These are phyloP conservation scores for Penicillium riverlandense DNA, from an alignment of 495 filamentous ascomycete species.

Conservation along the genomic window DNA sequence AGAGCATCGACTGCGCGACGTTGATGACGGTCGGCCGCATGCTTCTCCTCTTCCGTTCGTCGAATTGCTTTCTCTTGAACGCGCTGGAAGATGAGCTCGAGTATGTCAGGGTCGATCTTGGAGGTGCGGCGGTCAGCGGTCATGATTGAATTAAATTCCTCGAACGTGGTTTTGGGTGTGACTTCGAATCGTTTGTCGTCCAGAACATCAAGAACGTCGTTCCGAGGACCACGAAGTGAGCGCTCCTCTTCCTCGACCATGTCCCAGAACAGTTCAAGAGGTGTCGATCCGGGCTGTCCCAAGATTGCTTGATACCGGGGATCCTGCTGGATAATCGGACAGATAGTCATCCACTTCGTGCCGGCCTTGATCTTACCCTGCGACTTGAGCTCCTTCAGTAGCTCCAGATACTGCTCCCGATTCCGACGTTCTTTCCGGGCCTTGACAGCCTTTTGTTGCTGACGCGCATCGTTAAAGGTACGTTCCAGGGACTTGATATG, in stretches of 20 bases:
- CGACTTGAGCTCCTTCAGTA: slow-evolving; percentile 66
- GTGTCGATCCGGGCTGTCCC: slow-evolving; percentile 79
- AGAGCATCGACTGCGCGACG: slow-evolving; percentile 79
- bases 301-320: slow-evolving; percentile 78
- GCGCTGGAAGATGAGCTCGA: slow-evolving; percentile 74
- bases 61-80: slow-evolving; percentile 72
- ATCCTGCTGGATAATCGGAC: slow-evolving; percentile 72
- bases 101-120: slow-evolving; percentile 68
- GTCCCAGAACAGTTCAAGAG: slow-evolving; percentile 97
- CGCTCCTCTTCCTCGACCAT: slow-evolving; percentile 89
- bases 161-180: slow-evolving; percentile 73
- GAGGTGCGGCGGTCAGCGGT: slow-evolving; percentile 77
- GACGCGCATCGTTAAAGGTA: slow-evolving; percentile 79
- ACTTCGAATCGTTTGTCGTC: slow-evolving; percentile 92
- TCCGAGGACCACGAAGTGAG: slow-evolving; percentile 68
- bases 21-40: slow-evolving; percentile 75
- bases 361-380: slow-evolving; percentile 84
- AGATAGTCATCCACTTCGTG: slow-evolving; percentile 80
- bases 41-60: slow-evolving; percentile 78
- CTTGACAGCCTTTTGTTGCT: slow-evolving; percentile 75
- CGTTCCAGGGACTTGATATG: slow-evolving; percentile 90
- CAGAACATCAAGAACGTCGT: slow-evolving; percentile 82
- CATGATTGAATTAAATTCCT: slow-evolving; percentile 75
- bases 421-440: slow-evolving; percentile 75
- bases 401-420: slow-evolving; percentile 67